A percentile compares a stretch with the other conserved stretches of the same genome.
Evolutionary conservation across 2,329 filamentous ascomycete species (phyloP).

Genomic region (Monosporascus sp.): DNA sequence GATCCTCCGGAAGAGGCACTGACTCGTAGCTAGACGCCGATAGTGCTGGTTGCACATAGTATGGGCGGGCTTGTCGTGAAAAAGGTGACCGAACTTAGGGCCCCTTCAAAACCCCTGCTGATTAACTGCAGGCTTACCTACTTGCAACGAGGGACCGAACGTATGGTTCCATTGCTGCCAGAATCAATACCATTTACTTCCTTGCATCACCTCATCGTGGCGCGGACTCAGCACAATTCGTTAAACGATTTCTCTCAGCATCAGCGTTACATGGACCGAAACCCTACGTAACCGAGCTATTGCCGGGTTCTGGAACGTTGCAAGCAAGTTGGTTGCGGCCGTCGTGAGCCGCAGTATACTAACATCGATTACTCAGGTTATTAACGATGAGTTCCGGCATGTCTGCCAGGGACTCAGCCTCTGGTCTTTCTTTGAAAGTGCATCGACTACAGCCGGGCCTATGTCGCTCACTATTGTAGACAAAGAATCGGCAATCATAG

Average conservation of each 20-base stretch:
- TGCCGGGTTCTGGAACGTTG: constrained; percentile 6
- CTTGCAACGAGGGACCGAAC: constrained; percentile 12
- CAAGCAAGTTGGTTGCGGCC: not conserved
- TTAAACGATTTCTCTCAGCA: constrained; percentile 12
- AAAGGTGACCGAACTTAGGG: constrained; percentile 3
- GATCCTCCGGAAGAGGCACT: too few species aligned
- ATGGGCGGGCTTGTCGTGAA: constrained; percentile 20
- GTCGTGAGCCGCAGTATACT: not conserved
- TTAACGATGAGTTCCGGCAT: constrained; percentile 27
- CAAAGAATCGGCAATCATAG: constrained; percentile 21
- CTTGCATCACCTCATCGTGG: constrained; percentile 25
- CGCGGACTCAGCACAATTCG: constrained; percentile 15
- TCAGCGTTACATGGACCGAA: constrained; percentile 15
- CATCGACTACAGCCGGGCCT: constrained; percentile 14
- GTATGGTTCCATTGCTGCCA: constrained; percentile 13
- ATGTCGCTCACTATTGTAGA: constrained; percentile 17
- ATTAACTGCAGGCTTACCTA: constrained; percentile 10
- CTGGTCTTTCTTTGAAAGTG: constrained; percentile 25
- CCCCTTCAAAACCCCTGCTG: not conserved
- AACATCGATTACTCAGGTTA: constrained; percentile 4
- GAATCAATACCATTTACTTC: constrained; percentile 25
- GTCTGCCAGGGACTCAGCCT: constrained; percentile 17
- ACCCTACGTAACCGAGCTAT: constrained; percentile 21
- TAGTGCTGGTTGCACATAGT: constrained; percentile 17
- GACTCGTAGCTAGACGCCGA: constrained; percentile 8